Conservation (phyloP, 106 monocot species). For the Phalaenopsis equestris region DNA sequence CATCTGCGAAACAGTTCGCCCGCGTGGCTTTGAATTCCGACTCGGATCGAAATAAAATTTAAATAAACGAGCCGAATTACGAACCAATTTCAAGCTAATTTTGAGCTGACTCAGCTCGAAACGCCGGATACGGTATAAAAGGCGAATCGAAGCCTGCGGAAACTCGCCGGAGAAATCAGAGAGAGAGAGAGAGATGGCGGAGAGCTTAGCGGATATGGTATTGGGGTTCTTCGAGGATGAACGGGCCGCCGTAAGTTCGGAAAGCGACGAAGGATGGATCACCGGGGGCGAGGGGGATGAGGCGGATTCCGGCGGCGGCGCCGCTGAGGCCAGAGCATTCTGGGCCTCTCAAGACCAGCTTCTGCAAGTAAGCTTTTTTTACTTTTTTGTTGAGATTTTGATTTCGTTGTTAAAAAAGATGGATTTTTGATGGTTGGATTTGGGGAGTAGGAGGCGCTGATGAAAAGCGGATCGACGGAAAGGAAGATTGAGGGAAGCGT, state of each 20-base stretch:
- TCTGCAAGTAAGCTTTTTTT: conserved; percentile 26
- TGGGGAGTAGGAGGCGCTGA: conserved; percentile 34
- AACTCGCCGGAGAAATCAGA: neutral
- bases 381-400: too few species aligned
- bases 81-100: too few species aligned
- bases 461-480: conserved; percentile 44
- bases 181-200: neutral
- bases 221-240: conserved; percentile 2
- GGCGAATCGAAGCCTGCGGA: neutral
- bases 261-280: conserved; percentile 15
- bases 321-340: conserved; percentile 18
- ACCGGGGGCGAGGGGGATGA: neutral
- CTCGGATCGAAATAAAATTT: neutral
- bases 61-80: neutral
- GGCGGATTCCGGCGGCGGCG: too few species aligned
- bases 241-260: neutral
- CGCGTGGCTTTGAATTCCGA: neutral
- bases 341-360: conserved; percentile 57
- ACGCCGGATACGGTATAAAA: too few species aligned
- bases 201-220: conserved; percentile 5
- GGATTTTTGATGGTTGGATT: neutral
- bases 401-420: neutral
- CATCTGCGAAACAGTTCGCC: neutral
- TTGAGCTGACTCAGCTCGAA: too few species aligned
- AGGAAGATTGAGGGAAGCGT: conserved; percentile 23